Evolutionary conservation across 352 stramenopile genomes (phyloP), one percentile per base, ranked within the genome.

Genomic region (Phytophthora vignae): DNA sequence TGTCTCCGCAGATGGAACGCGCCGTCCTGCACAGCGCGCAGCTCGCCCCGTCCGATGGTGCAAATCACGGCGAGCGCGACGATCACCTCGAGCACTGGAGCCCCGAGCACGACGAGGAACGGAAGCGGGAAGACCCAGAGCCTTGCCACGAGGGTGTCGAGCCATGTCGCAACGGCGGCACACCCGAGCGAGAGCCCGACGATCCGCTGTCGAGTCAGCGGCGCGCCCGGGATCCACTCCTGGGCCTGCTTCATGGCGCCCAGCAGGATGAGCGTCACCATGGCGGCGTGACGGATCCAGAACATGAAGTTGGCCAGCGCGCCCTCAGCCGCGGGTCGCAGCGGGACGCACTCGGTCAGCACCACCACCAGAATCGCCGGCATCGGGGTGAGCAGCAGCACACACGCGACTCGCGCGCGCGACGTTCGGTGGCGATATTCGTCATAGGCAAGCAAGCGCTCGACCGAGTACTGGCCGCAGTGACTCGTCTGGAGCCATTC

Each of bases 121-220:
- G 56, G 65, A 33, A 80, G 50, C 33, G 71, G 71, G 46, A 77
- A 71, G 52, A 73, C 53, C 53, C 69, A 74, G 17, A 57, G 42
- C 40, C 55, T 46, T 44, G 42, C 57, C 53, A 76, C 50, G 29
- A 68, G 36, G 29, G 61, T 57, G 50, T 65, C 57, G 22, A 67
- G 42, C 40, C 29, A 42, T 63, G 63, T 67, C 22, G 57, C 55
- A 56, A 21, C 53, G 9, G 46, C 48, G 19, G 64, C 49, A 56
- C 22, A 66, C n/a, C 36, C 33, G 17, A 40, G n/a, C 11, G 63
- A 57, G 5, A 60, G n/a, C 17, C 38, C 21, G 27, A 73, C 8
- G 22, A 63, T 64, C 21, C 42, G 19, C 42, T 19, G 11, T 17
- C 21, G 49, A 55, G 60, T 60, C 27, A 72, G 29, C 29, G 67